A percentile compares a stretch with the other conserved stretches of the same genome.
Conservation (phyloP, 2,329 filamentous ascomycete species). For the Pyricularia pennisetigena region DNA sequence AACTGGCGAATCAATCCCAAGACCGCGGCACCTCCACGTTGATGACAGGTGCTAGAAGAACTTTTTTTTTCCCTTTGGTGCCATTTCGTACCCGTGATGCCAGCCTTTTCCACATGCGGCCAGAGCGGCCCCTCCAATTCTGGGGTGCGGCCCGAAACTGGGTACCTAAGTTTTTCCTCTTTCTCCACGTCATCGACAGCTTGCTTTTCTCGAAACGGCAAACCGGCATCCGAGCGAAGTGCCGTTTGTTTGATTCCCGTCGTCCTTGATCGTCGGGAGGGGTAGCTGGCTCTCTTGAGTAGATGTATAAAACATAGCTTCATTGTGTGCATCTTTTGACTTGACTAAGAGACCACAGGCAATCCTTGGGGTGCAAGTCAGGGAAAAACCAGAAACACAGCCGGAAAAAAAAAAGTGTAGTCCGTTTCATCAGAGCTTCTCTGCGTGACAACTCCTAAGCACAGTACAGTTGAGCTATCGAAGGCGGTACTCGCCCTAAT, state of each 20-base stretch:
- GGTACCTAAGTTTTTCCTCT: neutral
- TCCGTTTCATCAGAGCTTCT: neutral
- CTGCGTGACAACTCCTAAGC: neutral
- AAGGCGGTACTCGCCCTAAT: neutral
- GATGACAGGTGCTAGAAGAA: neutral
- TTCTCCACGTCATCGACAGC: neutral
- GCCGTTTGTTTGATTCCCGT: neutral
- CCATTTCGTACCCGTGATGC: neutral
- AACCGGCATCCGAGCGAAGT: neutral
- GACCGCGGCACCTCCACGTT: neutral
- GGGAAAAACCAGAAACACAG: neutral
- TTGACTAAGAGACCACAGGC: neutral
- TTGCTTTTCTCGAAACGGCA: neutral
- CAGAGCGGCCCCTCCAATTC: too few relatives aligned
- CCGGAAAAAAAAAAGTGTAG: neutral
- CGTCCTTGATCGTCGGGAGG: neutral
- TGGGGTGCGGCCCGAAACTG: neutral
- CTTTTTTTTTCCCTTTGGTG: neutral
- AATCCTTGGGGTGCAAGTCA: neutral
- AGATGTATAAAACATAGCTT: neutral
- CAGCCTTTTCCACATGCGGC: neutral
- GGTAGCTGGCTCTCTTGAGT: neutral
- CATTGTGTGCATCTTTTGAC: neutral
- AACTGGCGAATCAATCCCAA: neutral
- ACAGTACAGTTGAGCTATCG: neutral